Evolutionary conservation across 441 rosid species (phyloP), one percentile per base, ranked within the genome.

Genomic region (Adansonia madagascariensis): DNA sequence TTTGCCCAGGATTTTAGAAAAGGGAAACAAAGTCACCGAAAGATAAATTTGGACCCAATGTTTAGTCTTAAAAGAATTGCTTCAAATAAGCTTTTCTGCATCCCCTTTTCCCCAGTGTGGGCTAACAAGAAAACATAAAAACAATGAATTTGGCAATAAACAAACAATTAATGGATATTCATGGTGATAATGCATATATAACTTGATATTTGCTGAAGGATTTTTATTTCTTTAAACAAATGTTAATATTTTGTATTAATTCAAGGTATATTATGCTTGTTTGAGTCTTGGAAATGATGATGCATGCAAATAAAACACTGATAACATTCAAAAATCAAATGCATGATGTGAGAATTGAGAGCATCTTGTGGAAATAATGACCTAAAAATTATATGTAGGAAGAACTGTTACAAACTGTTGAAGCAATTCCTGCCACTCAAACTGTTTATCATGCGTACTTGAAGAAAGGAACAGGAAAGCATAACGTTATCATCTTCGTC

Each of bases 401-500:
- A 39, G 8, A 53, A 53, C 20, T 15, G 20, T 53, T 53, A 59
- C 12, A 10, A 20, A 39, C 43, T 39, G 6, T 11, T 22, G 64
- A 60, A 60, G 39, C 39, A 60, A 22, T 60, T 22, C 7, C 64
- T 1, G 15, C 4, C 39, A 24, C 35, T 20, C 31, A 60, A 60
- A 60, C 24, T 60, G 64, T 60, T 60, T 35, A 9, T 63, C 68
- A 62, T 27, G 67, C 67, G 17, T 27, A 10, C 7, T 62, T 62
- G 67, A 62, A 14, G 43, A 27, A 12, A 5, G 8, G 4, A 35
- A 35, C 0, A 35, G 2, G 39, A 0, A 31, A 35, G 47, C 69
- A 15, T 41, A 8, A 43, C 4, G 31, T 35, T 46, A 64, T 64
- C 72, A 27, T 65, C 50, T 24, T 24, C 27, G 27, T 24, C 27